Percentiles rank a stretch among this genome's conserved stretches.
Evolutionary conservation across 2,329 filamentous ascomycete genomes (phyloP).

Genomic region (Sporothrix dimorphospora): DNA sequence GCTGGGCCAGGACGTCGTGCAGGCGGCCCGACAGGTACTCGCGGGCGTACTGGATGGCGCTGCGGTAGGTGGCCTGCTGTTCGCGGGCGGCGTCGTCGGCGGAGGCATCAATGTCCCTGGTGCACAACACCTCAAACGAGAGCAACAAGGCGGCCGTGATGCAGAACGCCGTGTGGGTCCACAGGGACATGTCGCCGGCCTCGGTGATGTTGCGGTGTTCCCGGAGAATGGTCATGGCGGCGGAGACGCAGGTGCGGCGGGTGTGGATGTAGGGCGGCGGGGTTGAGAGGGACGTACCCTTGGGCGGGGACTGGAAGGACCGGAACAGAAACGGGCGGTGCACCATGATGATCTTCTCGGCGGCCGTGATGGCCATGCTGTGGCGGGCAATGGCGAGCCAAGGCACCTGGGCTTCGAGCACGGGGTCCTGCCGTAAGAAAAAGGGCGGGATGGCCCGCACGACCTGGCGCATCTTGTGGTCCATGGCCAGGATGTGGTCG

Average conservation of each 20-base stretch:
- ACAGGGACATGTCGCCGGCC: conserved; percentile 35
- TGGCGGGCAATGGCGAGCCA: conserved; percentile 43
- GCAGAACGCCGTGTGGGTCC: conserved; percentile 39
- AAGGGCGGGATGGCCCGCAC: conserved; percentile 42
- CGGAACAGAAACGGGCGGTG: conserved; percentile 44
- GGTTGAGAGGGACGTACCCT: neutral
- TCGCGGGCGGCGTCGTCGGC: neutral
- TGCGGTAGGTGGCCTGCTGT: conserved; percentile 28
- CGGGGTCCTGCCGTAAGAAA: conserved; percentile 37
- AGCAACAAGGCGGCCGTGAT: conserved; percentile 37
- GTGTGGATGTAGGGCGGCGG: conserved; percentile 37
- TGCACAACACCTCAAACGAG: conserved; percentile 35
- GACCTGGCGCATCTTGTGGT: conserved; percentile 41
- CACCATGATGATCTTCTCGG: conserved; percentile 47
- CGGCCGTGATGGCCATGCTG: conserved; percentile 44
- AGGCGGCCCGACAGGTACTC: conserved; percentile 32
- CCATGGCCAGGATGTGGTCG: conserved; percentile 40
- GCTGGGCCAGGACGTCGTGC: conserved; percentile 34
- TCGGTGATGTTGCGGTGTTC: conserved; percentile 35
- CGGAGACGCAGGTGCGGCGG: conserved; percentile 42
- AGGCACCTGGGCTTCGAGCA: conserved; percentile 35
- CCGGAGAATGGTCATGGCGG: conserved; percentile 43
- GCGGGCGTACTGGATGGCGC: conserved; percentile 31
- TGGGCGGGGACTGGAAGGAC: conserved; percentile 37
- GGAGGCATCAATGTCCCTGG: neutral